These are phyloP conservation scores for Populus hybrid DNA, from an alignment of 441 rosid species.

Conservation along the genomic window DNA sequence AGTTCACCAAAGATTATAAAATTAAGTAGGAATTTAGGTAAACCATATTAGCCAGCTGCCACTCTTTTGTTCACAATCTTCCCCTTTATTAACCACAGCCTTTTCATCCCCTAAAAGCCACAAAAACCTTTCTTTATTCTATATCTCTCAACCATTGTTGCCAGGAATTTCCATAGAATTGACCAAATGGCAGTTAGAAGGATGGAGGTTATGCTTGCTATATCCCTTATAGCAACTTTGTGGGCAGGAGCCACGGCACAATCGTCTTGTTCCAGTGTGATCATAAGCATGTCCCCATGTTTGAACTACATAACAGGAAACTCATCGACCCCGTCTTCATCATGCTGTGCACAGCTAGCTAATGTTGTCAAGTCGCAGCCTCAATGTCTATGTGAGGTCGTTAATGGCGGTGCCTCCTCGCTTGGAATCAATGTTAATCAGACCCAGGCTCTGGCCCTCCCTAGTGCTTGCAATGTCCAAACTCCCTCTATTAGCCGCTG, in stretches of 20 bases:
- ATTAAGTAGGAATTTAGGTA: constrained; percentile 31
- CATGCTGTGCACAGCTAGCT: constrained; percentile 42
- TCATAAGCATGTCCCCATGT: constrained; percentile 41
- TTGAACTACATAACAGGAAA: constrained; percentile 37
- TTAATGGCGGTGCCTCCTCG: constrained; percentile 34
- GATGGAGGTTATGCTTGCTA: constrained; percentile 9
- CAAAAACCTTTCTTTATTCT: background rate
- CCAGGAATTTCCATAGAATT: background rate
- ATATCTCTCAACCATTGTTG: background rate
- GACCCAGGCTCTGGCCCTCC: constrained; percentile 64
- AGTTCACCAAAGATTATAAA: constrained; percentile 29
- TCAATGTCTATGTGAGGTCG: constrained; percentile 36
- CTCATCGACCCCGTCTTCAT: constrained; percentile 35
- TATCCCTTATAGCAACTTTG: constrained; percentile 4
- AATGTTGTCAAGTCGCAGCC: constrained; percentile 33
- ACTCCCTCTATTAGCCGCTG: constrained; percentile 53
- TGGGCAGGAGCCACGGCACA: constrained; percentile 29
- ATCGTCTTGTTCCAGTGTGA: constrained; percentile 28
- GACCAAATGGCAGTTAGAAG: constrained; percentile 18
- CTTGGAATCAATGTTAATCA: constrained; percentile 41
- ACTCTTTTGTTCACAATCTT: constrained; percentile 11
- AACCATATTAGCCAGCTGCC: constrained; percentile 20
- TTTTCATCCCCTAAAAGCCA: background rate
- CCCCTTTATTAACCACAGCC: constrained; percentile 9
- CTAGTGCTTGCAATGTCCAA: constrained; percentile 55